A percentile compares a stretch with the other conserved stretches of the same genome.
Conservation (phyloP, 306 rosid genomes). For the Quercus suber region DNA sequence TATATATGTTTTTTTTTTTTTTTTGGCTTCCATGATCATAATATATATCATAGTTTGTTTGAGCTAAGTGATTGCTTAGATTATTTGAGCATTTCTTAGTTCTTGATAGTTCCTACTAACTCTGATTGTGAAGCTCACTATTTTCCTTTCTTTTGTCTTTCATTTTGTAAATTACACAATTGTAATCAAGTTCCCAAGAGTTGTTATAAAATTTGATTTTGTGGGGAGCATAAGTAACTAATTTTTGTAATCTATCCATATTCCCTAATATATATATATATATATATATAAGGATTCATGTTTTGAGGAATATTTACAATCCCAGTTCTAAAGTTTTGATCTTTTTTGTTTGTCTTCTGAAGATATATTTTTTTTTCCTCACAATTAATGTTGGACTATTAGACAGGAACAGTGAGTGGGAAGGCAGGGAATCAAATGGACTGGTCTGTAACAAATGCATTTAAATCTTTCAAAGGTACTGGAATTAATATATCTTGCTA, state of each 20-base stretch:
- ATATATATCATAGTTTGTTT: neutral
- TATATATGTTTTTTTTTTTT: neutral
- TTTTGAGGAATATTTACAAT: neutral
- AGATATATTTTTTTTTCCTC: too few relatives aligned
- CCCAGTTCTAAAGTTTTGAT: neutral
- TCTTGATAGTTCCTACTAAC: neutral
- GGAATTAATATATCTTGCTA: neutral
- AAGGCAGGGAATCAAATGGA: slow-evolving; percentile 57
- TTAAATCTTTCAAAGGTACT: slow-evolving; percentile 68
- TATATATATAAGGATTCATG: neutral
- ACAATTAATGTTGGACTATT: slow-evolving; percentile 13
- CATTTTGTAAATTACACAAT: neutral
- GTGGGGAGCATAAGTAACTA: neutral
- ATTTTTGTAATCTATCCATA: too few relatives aligned
- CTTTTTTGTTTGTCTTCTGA: neutral
- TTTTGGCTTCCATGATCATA: too few relatives aligned
- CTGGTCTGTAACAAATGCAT: slow-evolving; percentile 60
- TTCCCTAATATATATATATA: too few relatives aligned
- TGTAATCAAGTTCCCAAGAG: neutral
- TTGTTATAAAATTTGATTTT: neutral
- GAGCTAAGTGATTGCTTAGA: neutral
- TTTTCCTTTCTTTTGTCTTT: neutral
- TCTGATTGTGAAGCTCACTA: neutral
- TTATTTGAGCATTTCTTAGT: neutral
- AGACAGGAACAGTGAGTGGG: slow-evolving; percentile 42